These are phyloP conservation scores for Fusarium mexicanum DNA, from an alignment of 2,329 filamentous ascomycete species.

Conservation along the genomic window DNA sequence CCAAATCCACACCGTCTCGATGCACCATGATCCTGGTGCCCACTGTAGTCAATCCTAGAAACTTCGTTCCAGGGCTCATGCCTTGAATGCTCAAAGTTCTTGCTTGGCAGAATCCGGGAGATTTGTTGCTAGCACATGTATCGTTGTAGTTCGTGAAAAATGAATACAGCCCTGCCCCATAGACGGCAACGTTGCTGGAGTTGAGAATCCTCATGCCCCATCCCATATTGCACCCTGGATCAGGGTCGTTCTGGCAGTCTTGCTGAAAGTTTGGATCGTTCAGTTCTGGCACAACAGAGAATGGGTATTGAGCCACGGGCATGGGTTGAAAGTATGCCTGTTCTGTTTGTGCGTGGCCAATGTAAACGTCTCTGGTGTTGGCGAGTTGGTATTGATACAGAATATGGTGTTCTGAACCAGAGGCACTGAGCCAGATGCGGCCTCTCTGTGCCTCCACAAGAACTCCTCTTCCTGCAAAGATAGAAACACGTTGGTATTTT, in stretches of 20 bases:
- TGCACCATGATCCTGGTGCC: conserved; percentile 43
- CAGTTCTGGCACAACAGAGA: conserved; percentile 54
- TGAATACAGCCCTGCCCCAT: conserved; percentile 73
- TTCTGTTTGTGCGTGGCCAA: conserved; percentile 74
- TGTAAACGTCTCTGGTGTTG: conserved; percentile 68
- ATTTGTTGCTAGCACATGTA: conserved; percentile 54
- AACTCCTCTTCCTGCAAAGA: conserved; percentile 64
- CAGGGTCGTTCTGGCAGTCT: conserved; percentile 55
- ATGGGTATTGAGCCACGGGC: conserved; percentile 67
- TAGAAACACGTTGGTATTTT: conserved; percentile 58
- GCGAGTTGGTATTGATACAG: conserved; percentile 76
- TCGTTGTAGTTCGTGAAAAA: conserved; percentile 74
- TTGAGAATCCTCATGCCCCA: conserved; percentile 73
- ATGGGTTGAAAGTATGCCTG: conserved; percentile 77
- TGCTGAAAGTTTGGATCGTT: conserved; percentile 39
- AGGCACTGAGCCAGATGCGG: conserved; percentile 70
- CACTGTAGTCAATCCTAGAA: conserved; percentile 45
- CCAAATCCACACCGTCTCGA: conserved; percentile 36
- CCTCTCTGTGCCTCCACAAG: conserved; percentile 52
- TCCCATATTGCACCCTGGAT: conserved; percentile 61
- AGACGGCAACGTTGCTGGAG: conserved; percentile 64
- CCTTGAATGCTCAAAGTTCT: conserved; percentile 50
- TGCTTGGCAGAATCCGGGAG: conserved; percentile 57
- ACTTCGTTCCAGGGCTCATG: conserved; percentile 25
- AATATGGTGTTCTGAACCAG: conserved; percentile 71